Base-by-base conservation (phyloP, 208 protist genomes). In the Acanthamoeba castellanii region DNA sequence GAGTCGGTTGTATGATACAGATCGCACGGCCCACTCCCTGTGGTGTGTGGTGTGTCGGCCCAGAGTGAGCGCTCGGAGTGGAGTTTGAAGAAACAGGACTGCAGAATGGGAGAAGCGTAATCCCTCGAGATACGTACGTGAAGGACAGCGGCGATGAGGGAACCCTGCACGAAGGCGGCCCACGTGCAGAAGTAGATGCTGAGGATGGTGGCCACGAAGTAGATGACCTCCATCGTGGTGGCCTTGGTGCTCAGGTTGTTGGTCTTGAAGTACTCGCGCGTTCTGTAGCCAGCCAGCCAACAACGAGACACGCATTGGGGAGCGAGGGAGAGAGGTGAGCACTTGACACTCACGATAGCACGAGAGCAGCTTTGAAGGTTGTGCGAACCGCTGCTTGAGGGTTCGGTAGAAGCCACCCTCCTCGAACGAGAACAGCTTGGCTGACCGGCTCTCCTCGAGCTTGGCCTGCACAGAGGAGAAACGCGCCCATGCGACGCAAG, bases 361-460 rank as follows among this genome's bases (percentile, higher is more conserved):
- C 20, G 57, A 18, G 20, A 64, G 57, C 6, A 8, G 6, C 14
- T 0, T 0, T 27, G 22, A 27, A 64, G 57, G 57, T 13, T 18
- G 57, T 18, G 13, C 59, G 64, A 14, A 72, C 64, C 64, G 64
- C 64, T 72, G 52, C 84, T 96, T 96, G 45, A 96, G 57, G 22
- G 59, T 96, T 16, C 95, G 34, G 55, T 96, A 96, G 92, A 96
- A 96, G 37, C 95, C 95, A 64, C 95, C 90, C 13, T 95, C 94
- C 37, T 95, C 92, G 45, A 96, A 96, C 18, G 95, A 94, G 94
- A 96, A 96, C 20, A 82, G 55, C 74, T 82, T 82, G 74, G 74
- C 74, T 1, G 82, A 95, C 9, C 59, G 74, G 42, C 61, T 92
- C 47, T 30, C 13, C 82, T 95, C 82, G 42, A 90, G 25, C 92